Conservation (phyloP, 1,284 basidiomycete genomes). For the Exsudoporus floridanus region DNA sequence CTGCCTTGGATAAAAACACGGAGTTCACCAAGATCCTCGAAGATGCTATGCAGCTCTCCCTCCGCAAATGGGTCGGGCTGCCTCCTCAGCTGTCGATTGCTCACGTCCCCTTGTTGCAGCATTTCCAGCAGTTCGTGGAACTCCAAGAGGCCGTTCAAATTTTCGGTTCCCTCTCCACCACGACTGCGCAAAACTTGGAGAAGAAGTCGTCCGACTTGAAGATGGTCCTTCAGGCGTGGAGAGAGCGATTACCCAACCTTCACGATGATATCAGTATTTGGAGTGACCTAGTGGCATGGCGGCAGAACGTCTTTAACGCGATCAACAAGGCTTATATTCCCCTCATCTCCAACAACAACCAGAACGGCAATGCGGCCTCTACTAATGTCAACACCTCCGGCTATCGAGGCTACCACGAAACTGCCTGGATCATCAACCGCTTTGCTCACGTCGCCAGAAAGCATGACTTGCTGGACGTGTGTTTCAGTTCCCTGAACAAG, state of each 20-base stretch:
- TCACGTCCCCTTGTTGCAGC: conserved; percentile 92
- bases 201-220: conserved; percentile 95
- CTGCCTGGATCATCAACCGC: conserved; percentile 99
- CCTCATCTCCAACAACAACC: conserved; percentile 62
- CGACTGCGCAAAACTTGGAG: conserved; percentile 89
- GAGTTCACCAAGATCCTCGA: conserved; percentile 89
- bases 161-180: conserved; percentile 87
- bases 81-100: conserved; percentile 86
- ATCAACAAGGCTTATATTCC: conserved; percentile 98
- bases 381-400: conserved; percentile 83
- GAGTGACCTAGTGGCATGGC: conserved; percentile 98
- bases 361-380: conserved; percentile 47
- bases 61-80: conserved; percentile 94
- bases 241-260: conserved; percentile 93
- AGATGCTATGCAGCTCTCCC: conserved; percentile 94
- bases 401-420: conserved; percentile 99
- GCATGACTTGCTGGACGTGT: conserved; percentile 95
- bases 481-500: conserved; percentile 92
- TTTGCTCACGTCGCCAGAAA: conserved; percentile 99
- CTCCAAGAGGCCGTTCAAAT: conserved; percentile 95
- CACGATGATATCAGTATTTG: conserved; percentile 99
- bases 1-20: conserved; percentile 65
- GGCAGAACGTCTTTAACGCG: conserved; percentile 90
- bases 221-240: conserved; percentile 94
- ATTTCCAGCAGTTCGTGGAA: conserved; percentile 99